phyloP scores from a whole-genome alignment of 2,329 filamentous ascomycete species.

The Beauveria varroae region DNA sequence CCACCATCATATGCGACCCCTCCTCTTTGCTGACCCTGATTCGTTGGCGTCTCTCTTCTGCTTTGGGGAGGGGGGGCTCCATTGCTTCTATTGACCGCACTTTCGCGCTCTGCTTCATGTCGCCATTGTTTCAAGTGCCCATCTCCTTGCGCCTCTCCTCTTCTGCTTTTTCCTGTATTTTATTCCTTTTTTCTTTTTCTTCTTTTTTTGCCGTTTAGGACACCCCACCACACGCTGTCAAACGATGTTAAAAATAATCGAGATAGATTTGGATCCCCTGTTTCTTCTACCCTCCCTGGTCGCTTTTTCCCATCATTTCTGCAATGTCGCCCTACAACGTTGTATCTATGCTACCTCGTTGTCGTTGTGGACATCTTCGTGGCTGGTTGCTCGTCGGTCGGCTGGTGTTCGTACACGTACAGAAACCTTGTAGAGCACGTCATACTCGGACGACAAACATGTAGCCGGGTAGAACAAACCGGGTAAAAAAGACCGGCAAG shows the following conservation, averaged over 20 bases:
- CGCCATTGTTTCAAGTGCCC: not conserved
- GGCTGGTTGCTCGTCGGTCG: not conserved
- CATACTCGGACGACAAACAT: not conserved
- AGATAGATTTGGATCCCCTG: not conserved
- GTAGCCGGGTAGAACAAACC: not conserved
- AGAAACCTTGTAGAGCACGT: not conserved
- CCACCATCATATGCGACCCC: not conserved
- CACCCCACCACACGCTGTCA: not conserved
- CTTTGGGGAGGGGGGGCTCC: not conserved
- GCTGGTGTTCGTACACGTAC: not conserved
- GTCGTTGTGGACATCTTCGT: not conserved
- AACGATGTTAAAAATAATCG: slow-evolving; percentile 2
- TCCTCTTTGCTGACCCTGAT: not conserved
- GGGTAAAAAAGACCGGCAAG: not conserved
- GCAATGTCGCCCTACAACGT: not conserved
- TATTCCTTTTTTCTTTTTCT: too few relatives aligned
- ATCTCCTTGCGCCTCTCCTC: not conserved
- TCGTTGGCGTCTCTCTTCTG: not conserved
- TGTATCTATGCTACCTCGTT: not conserved
- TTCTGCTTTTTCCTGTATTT: too few relatives aligned
- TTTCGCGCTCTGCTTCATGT: slow-evolving; percentile 5
- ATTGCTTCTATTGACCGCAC: slow-evolving; percentile 1
- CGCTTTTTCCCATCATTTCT: not conserved
- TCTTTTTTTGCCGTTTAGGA: not conserved
- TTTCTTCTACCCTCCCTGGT: not conserved